Percentiles rank a stretch among this genome's conserved stretches.
These are phyloP conservation scores for Capsicum pubescens DNA, from an alignment of 257 asterid genomes.

Conservation along the genomic window DNA sequence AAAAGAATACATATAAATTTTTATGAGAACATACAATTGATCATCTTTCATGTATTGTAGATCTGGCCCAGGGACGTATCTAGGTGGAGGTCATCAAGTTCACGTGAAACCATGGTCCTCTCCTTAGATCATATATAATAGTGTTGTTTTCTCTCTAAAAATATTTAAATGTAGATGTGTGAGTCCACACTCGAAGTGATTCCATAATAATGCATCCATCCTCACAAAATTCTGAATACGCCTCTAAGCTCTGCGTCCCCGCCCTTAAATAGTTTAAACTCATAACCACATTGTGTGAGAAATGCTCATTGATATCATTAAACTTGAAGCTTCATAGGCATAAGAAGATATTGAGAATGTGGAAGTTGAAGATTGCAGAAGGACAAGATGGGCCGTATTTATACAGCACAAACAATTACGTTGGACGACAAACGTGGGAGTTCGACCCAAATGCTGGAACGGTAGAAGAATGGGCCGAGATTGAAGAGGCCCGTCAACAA, in stretches of 20 bases:
- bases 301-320: not conserved
- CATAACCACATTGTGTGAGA: not conserved
- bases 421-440: conserved; percentile 63
- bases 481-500: conserved; percentile 52
- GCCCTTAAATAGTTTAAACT: not conserved
- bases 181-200: too few relatives aligned
- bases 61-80: too few relatives aligned
- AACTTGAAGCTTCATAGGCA: not conserved
- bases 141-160: too few relatives aligned
- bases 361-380: conserved; percentile 64
- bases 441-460: conserved; percentile 50
- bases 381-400: conserved; percentile 53
- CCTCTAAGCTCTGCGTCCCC: too few relatives aligned
- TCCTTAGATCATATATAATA: too few relatives aligned
- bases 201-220: too few relatives aligned
- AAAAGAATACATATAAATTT: too few relatives aligned
- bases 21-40: not conserved
- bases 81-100: too few relatives aligned
- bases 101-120: too few relatives aligned
- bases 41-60: not conserved
- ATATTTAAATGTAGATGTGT: too few relatives aligned
- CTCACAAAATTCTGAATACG: too few relatives aligned
- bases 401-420: conserved; percentile 65
- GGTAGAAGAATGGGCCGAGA: conserved; percentile 50
- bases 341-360: conserved; percentile 40